phyloP scores from a whole-genome alignment of 164 flowering plant genomes.

The Berberis vulgaris region DNA sequence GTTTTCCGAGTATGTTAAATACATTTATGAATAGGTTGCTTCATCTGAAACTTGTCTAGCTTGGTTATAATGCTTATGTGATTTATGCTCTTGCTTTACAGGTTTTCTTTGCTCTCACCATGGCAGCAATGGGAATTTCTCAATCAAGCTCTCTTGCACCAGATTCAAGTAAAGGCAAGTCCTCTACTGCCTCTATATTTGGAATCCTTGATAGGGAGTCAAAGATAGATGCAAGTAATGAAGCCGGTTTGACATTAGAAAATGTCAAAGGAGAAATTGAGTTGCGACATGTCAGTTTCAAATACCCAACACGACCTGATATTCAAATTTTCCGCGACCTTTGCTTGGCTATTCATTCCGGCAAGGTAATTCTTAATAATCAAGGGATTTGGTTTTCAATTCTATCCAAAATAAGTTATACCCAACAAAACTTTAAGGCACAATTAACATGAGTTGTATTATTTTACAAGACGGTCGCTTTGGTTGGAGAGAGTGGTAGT shows the following conservation, averaged over 20 bases:
- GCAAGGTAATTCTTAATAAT: constrained; percentile 27
- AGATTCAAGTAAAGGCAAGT: constrained; percentile 29
- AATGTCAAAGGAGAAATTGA: constrained; percentile 34
- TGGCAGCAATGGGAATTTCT: constrained; percentile 33
- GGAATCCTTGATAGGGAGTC: constrained; percentile 36
- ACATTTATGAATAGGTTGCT: too few species aligned
- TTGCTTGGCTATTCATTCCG: constrained; percentile 25
- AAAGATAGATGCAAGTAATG: constrained; percentile 33
- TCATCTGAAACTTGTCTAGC: too few species aligned
- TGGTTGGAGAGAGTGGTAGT: constrained; percentile 45
- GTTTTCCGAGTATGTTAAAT: too few species aligned
- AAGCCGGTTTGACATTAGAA: constrained; percentile 26
- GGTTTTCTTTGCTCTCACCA: constrained; percentile 44
- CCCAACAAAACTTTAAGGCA: too few species aligned
- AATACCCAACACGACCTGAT: constrained; percentile 39
- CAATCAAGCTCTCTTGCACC: constrained; percentile 30
- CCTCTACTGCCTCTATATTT: constrained; percentile 34
- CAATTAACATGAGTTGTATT: neutral
- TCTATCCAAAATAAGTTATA: neutral
- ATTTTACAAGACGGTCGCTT: constrained; percentile 28
- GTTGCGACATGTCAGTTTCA: constrained; percentile 35
- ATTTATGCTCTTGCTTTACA: constrained; percentile 3
- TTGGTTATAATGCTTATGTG: too few species aligned
- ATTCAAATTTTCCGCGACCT: constrained; percentile 32
- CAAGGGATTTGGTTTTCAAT: neutral